Evolutionary conservation across 805 yeast species (phyloP).

Genomic region (Candida ipomoeae): DNA sequence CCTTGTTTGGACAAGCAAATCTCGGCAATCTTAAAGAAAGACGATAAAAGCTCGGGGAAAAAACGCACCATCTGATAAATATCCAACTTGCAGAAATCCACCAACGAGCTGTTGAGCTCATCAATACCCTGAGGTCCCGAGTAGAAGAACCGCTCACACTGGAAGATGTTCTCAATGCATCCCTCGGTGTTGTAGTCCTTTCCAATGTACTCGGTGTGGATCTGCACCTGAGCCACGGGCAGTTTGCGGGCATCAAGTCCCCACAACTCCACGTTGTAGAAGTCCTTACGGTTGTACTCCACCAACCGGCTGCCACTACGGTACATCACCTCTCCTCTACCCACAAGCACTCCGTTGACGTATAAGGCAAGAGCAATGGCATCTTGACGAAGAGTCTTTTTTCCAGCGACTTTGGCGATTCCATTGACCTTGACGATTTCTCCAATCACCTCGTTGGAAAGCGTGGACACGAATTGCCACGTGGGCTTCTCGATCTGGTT

Average conservation of each 20-base stretch:
- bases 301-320: slow-evolving; percentile 44
- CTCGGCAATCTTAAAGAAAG: slow-evolving; percentile 32
- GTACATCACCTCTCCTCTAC: slow-evolving; percentile 53
- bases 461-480: slow-evolving; percentile 75
- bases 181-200: slow-evolving; percentile 56
- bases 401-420: slow-evolving; percentile 38
- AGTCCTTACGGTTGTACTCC: slow-evolving; percentile 43
- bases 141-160: slow-evolving; percentile 48
- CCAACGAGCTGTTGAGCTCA: slow-evolving; percentile 45
- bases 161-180: slow-evolving; percentile 50
- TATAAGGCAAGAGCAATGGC: slow-evolving; percentile 52
- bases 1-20: slow-evolving; percentile 22
- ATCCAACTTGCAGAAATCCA: slow-evolving; percentile 51
- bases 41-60: slow-evolving; percentile 53
- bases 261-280: slow-evolving; percentile 42
- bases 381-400: slow-evolving; percentile 44
- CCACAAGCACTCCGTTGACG: slow-evolving; percentile 59
- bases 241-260: slow-evolving; percentile 30
- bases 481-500: slow-evolving; percentile 47
- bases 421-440: slow-evolving; percentile 67
- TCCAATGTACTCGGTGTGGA: slow-evolving; percentile 66
- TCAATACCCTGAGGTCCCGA: slow-evolving; percentile 37
- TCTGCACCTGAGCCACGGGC: slow-evolving; percentile 46
- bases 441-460: slow-evolving; percentile 66
- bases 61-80: slow-evolving; percentile 51